phyloP scores from a whole-genome alignment of 1,139 yeast species.

The Magnusiomyces suaveolens region DNA sequence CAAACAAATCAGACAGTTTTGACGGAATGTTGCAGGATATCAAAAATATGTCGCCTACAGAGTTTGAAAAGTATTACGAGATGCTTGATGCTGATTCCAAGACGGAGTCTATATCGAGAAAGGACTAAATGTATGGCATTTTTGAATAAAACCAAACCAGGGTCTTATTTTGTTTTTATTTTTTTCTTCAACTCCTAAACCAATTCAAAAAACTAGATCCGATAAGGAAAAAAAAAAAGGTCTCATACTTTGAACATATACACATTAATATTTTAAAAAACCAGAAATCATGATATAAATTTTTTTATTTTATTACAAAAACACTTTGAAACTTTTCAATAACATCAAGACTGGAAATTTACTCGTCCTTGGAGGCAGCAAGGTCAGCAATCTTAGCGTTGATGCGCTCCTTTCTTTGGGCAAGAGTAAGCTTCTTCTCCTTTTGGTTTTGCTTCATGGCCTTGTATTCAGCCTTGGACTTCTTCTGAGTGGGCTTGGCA shows the following conservation, averaged over 20 bases:
- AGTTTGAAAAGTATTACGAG: conserved; percentile 1
- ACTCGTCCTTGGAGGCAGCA: conserved; percentile 1
- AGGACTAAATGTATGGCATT: no score
- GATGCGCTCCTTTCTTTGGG: conserved; percentile 81
- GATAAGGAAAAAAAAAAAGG: no score
- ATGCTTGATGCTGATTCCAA: background rate
- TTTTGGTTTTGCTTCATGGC: conserved; percentile 92
- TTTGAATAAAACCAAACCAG: no score
- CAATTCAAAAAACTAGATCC: no score
- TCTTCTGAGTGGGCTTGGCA: conserved; percentile 80
- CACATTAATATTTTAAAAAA: no score
- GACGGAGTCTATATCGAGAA: no score
- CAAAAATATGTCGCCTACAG: conserved; percentile 1
- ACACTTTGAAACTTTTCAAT: no score
- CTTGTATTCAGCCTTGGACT: conserved; percentile 97
- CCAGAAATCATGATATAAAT: no score
- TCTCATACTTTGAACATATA: no score
- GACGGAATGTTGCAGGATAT: background rate
- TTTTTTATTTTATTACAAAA: background rate
- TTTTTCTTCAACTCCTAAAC: no score
- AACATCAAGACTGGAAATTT: no score
- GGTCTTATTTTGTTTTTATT: no score
- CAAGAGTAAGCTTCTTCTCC: conserved; percentile 80
- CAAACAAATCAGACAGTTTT: background rate
- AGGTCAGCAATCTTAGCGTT: conserved; percentile 72